Percentiles rank a stretch among this genome's conserved stretches.
These are phyloP conservation scores for Salicornia ramosissima DNA, from an alignment of 148 eudicot species.

Conservation along the genomic window DNA sequence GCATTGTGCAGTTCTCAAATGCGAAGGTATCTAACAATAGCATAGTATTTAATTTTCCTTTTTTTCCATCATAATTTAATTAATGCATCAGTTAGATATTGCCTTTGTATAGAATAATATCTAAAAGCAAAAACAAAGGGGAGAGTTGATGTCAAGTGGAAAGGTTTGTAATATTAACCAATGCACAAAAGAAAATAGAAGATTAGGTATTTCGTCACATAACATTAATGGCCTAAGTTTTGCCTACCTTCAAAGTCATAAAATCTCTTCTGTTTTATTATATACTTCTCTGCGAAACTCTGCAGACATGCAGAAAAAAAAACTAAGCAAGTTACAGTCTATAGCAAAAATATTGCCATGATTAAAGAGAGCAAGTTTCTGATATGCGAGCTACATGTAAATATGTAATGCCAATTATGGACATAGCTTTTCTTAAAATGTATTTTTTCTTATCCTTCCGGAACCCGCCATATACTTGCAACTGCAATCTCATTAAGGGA, in stretches of 20 bases:
- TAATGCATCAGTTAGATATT: background rate
- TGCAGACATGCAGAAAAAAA: background rate
- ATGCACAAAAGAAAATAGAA: no score
- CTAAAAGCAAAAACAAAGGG: background rate
- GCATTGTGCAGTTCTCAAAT: conserved; percentile 95
- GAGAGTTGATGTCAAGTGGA: no score
- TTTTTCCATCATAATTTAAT: background rate
- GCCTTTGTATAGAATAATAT: background rate
- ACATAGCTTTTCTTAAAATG: no score
- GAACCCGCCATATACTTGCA: no score
- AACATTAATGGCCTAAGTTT: background rate
- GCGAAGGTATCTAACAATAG: conserved; percentile 56
- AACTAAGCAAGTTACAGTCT: background rate
- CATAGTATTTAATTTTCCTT: background rate
- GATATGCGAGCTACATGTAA: no score
- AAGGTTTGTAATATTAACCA: no score
- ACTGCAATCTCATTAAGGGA: background rate
- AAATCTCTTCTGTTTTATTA: background rate
- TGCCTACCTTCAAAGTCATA: background rate
- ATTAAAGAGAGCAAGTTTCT: background rate
- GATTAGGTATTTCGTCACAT: no score
- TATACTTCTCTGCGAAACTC: background rate
- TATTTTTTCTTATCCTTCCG: no score
- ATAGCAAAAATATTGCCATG: background rate
- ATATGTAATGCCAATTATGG: no score